Evolutionary conservation across 108 stramenopile genomes (phyloP).

Genomic region (Discostella pseudostelligera): DNA sequence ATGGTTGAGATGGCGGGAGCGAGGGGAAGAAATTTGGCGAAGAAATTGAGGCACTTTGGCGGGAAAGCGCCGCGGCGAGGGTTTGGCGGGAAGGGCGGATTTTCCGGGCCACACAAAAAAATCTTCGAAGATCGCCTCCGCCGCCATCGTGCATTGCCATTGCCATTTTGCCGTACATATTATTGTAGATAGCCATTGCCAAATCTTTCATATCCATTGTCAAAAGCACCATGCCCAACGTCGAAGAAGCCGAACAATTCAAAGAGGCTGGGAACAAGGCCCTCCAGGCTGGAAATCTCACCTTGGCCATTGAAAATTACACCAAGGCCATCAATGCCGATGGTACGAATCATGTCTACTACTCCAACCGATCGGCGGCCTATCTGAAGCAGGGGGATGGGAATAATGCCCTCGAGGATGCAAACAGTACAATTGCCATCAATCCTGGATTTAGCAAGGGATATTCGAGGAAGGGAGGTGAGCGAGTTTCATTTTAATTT

Average conservation of each 20-base stretch:
- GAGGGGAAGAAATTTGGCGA: too few species aligned
- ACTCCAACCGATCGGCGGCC: conserved; percentile 96
- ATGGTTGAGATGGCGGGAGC: too few species aligned
- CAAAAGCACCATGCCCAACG: conserved; percentile 32
- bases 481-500: not conserved
- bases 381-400: conserved; percentile 90
- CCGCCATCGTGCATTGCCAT: too few species aligned
- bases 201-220: not conserved
- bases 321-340: conserved; percentile 95
- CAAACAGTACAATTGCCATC: conserved; percentile 87
- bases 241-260: conserved; percentile 45
- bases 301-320: conserved; percentile 94
- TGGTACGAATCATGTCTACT: conserved; percentile 93
- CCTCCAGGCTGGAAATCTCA: conserved; percentile 85
- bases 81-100: too few species aligned
- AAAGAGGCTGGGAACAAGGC: conserved; percentile 56
- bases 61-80: too few species aligned
- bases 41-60: too few species aligned
- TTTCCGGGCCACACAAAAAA: too few species aligned
- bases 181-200: not conserved
- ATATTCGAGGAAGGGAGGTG: conserved; percentile 84
- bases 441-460: conserved; percentile 91
- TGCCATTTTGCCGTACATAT: too few species aligned
- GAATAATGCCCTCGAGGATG: conserved; percentile 95
- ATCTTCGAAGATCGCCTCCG: conserved; percentile 8